phyloP scores from a whole-genome alignment of 2,329 filamentous ascomycete genomes.

The Alternaria gaisen region DNA sequence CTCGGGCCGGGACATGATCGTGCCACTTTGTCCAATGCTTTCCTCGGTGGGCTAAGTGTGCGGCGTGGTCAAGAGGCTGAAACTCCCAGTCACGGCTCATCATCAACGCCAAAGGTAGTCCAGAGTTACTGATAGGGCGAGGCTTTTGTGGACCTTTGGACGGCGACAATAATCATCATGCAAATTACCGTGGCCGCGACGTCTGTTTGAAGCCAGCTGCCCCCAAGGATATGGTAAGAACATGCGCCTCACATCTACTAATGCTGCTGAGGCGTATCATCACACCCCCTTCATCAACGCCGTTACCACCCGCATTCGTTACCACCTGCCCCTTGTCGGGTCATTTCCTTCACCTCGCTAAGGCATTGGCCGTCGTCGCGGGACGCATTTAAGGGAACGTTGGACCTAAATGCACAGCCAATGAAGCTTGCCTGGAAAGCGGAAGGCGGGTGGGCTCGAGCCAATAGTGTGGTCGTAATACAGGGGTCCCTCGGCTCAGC shows the following conservation, averaged over 20 bases:
- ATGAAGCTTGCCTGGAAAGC: constrained; percentile 18
- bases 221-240: background rate
- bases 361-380: constrained; percentile 30
- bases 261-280: constrained; percentile 27
- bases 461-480: constrained; percentile 20
- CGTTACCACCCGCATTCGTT: constrained; percentile 20
- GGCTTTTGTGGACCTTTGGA: constrained; percentile 5
- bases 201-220: constrained; percentile 13
- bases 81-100: constrained; percentile 35
- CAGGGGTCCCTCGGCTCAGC: constrained; percentile 31
- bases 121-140: constrained; percentile 24
- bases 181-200: constrained; percentile 22
- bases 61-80: constrained; percentile 38
- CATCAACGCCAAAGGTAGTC: constrained; percentile 22
- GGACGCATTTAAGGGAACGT: constrained; percentile 32
- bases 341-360: constrained; percentile 39
- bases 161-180: background rate
- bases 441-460: constrained; percentile 16
- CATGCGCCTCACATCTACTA: constrained; percentile 16
- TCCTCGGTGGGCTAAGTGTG: constrained; percentile 23
- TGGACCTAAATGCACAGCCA: constrained; percentile 33
- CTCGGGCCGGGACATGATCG: constrained; percentile 35
- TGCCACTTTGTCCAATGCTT: constrained; percentile 27
- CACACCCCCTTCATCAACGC: constrained; percentile 25
- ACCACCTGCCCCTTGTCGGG: constrained; percentile 30